Conservation (phyloP, 345 rosid species). For the Aquilaria malaccensis region DNA sequence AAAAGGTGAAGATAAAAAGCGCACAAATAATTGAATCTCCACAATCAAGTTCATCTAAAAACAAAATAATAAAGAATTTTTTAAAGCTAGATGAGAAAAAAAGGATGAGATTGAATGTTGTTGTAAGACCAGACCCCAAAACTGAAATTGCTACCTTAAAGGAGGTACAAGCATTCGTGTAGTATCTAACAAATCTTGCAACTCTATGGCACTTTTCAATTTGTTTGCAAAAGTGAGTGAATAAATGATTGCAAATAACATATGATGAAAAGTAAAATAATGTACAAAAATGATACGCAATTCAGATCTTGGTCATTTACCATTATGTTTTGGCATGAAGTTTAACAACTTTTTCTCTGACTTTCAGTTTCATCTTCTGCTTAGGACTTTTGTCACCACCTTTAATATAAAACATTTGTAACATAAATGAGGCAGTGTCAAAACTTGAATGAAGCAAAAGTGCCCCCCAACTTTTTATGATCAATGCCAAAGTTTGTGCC, state of each 20-base stretch:
- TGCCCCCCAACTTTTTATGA: too few relatives aligned
- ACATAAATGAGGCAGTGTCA: too few relatives aligned
- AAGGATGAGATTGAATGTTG: too few relatives aligned
- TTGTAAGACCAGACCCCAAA: not conserved
- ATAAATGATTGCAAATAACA: not conserved
- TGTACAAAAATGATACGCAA: slow-evolving; percentile 21
- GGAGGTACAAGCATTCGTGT: slow-evolving; percentile 86
- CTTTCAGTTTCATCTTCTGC: slow-evolving; percentile 91
- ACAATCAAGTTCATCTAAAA: too few relatives aligned
- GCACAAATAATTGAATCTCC: too few relatives aligned
- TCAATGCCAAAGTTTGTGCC: too few relatives aligned
- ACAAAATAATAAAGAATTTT: not conserved
- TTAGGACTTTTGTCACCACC: slow-evolving; percentile 96
- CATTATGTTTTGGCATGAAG: slow-evolving; percentile 88
- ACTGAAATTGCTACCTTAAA: slow-evolving; percentile 41
- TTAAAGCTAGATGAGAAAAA: too few relatives aligned
- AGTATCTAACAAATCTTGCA: slow-evolving; percentile 95
- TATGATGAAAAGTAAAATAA: not conserved
- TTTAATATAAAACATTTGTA: slow-evolving; percentile 15
- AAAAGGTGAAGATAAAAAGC: not conserved
- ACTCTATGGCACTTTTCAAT: slow-evolving; percentile 80
- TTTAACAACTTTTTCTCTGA: slow-evolving; percentile 78
- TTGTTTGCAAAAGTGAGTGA: slow-evolving; percentile 44
- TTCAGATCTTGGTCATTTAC: slow-evolving; percentile 80
- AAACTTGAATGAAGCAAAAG: too few relatives aligned